Evolutionary conservation across 768 basidiomycete genomes (phyloP).

Genomic region (Xanthoconium stramineum): DNA sequence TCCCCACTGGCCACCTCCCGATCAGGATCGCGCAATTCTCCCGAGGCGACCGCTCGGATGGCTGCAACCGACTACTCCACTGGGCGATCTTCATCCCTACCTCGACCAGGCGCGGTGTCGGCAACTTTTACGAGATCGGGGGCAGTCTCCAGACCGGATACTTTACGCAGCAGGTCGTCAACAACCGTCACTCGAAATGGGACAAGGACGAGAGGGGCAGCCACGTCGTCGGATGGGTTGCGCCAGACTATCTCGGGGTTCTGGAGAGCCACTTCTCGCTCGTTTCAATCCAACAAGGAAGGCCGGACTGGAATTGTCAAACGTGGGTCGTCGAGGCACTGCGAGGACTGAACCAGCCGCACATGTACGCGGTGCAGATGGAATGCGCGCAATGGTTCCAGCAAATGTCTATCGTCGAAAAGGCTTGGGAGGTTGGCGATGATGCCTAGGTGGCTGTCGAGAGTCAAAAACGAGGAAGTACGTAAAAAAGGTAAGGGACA

Average conservation of each 20-base stretch:
- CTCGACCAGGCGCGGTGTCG: slow-evolving; percentile 14
- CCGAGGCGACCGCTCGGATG: neutral
- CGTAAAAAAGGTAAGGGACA: neutral
- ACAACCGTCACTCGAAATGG: slow-evolving; percentile 16
- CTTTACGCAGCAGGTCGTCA: slow-evolving; percentile 11
- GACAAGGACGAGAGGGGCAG: slow-evolving; percentile 8
- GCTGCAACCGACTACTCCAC: neutral
- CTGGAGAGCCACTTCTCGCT: slow-evolving; percentile 2
- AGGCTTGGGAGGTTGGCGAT: slow-evolving; percentile 16
- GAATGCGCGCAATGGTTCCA: slow-evolving; percentile 1
- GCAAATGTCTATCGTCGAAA: slow-evolving; percentile 16
- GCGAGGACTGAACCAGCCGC: slow-evolving; percentile 5
- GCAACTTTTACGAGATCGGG: slow-evolving; percentile 20
- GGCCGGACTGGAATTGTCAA: neutral
- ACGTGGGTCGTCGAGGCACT: slow-evolving; percentile 20
- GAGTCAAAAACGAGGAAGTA: too few relatives aligned
- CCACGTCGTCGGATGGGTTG: slow-evolving; percentile 13
- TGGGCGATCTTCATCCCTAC: slow-evolving; percentile 27
- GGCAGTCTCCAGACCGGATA: slow-evolving; percentile 6
- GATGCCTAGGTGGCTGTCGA: slow-evolving; percentile 1
- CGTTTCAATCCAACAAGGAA: slow-evolving; percentile 7
- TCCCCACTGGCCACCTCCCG: slow-evolving; percentile 13
- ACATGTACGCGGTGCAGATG: slow-evolving; percentile 19
- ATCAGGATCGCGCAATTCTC: slow-evolving; percentile 17
- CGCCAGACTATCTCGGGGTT: neutral